phyloP scores from a whole-genome alignment of 495 filamentous ascomycete genomes.

The Glarea lozoyensis region DNA sequence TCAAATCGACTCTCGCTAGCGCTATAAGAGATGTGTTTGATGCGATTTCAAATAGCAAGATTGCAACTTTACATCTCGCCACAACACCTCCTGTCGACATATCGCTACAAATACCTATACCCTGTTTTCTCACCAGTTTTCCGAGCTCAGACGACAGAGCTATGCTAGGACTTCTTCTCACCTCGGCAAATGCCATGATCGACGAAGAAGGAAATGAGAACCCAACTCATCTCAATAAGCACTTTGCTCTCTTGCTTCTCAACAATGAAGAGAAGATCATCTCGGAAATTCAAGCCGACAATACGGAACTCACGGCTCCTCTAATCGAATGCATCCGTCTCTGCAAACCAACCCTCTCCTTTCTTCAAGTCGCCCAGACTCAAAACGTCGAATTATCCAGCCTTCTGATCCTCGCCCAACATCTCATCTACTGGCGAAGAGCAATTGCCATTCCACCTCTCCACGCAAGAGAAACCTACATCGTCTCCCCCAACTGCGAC shows the following conservation, averaged over 20 bases:
- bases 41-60: constrained; percentile 72
- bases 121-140: constrained; percentile 65
- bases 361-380: constrained; percentile 57
- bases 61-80: constrained; percentile 50
- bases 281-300: constrained; percentile 70
- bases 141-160: constrained; percentile 56
- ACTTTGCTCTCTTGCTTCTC: constrained; percentile 79
- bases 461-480: constrained; percentile 84
- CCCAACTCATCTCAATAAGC: constrained; percentile 59
- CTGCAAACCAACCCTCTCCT: constrained; percentile 73
- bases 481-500: constrained; percentile 86
- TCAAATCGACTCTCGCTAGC: constrained; percentile 68
- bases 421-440: constrained; percentile 91
- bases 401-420: constrained; percentile 75
- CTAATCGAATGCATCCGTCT: constrained; percentile 77
- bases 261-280: constrained; percentile 77
- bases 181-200: constrained; percentile 68
- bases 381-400: constrained; percentile 66
- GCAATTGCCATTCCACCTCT: constrained; percentile 88
- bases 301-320: constrained; percentile 58
- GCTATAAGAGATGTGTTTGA: constrained; percentile 75
- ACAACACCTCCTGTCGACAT: constrained; percentile 44
- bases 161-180: constrained; percentile 72
- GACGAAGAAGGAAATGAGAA: constrained; percentile 54
- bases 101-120: constrained; percentile 78